A percentile compares a stretch with the other conserved stretches of the same genome.
These are phyloP conservation scores for Pyricularia sp. DNA, from an alignment of 2,329 filamentous ascomycete species.

Conservation along the genomic window DNA sequence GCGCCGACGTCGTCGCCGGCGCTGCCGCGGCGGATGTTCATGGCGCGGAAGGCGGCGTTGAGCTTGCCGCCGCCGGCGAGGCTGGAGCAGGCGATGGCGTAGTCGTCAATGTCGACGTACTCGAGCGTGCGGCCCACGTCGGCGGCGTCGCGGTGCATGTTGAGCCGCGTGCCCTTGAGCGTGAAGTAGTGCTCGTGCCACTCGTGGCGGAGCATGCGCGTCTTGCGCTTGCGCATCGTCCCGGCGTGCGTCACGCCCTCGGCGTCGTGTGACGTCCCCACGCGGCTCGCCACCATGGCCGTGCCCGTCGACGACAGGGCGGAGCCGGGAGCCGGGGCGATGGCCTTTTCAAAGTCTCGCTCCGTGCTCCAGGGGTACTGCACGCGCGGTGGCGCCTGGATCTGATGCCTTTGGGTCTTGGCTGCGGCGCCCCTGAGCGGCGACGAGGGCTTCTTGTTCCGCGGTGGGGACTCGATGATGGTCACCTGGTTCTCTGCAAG, in stretches of 20 bases:
- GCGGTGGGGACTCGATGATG: slow-evolving; percentile 18
- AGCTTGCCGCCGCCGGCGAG: slow-evolving; percentile 68
- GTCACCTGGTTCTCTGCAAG: slow-evolving; percentile 49
- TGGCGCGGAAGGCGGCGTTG: slow-evolving; percentile 72
- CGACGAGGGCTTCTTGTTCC: slow-evolving; percentile 20
- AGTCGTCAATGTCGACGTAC: slow-evolving; percentile 79
- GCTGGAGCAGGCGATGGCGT: slow-evolving; percentile 73
- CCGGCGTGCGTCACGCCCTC: slow-evolving; percentile 60
- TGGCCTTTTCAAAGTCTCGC: slow-evolving; percentile 31
- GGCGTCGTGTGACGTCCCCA: slow-evolving; percentile 18
- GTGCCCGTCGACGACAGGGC: not conserved
- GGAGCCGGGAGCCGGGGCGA: slow-evolving; percentile 22
- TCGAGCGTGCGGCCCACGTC: slow-evolving; percentile 47
- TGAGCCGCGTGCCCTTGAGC: slow-evolving; percentile 60
- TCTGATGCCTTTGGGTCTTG: slow-evolving; percentile 17
- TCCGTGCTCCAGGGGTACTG: slow-evolving; percentile 44
- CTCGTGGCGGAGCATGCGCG: slow-evolving; percentile 76
- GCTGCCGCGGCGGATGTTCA: slow-evolving; percentile 47
- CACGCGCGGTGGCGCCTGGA: slow-evolving; percentile 39
- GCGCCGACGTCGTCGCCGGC: slow-evolving; percentile 42
- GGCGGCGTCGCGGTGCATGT: slow-evolving; percentile 56
- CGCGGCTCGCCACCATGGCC: slow-evolving; percentile 7
- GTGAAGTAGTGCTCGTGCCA: slow-evolving; percentile 90
- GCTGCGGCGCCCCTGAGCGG: slow-evolving; percentile 11
- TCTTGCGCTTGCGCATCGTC: slow-evolving; percentile 90